Evolutionary conservation across 768 basidiomycete genomes (phyloP).

Genomic region (Lactarius psammicola): DNA sequence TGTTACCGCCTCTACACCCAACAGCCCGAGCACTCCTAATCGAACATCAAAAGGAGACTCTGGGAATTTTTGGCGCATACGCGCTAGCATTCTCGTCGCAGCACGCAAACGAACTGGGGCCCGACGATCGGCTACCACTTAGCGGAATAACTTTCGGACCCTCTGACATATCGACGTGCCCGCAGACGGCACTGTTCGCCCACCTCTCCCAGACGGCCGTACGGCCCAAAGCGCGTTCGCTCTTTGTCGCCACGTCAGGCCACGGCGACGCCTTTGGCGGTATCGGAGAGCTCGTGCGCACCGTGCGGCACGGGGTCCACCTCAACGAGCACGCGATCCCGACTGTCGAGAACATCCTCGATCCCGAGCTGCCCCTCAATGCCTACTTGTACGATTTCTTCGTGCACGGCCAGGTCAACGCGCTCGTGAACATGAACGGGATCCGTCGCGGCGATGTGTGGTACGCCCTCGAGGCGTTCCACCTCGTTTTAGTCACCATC

Average conservation of each 20-base stretch:
- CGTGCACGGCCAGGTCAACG: conserved; percentile 55
- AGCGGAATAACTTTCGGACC: conserved; percentile 37
- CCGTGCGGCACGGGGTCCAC: conserved; percentile 52
- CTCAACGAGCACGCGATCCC: conserved; percentile 63
- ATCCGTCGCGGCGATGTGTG: conserved; percentile 64
- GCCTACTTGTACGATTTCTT: conserved; percentile 65
- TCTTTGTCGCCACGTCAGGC: conserved; percentile 68
- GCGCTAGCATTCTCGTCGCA: conserved; percentile 49
- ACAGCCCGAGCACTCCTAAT: conserved; percentile 43
- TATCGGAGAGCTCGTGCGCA: conserved; percentile 51
- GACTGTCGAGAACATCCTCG: conserved; percentile 42
- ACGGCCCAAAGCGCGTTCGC: conserved; percentile 48
- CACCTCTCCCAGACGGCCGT: conserved; percentile 43
- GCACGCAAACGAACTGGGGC: conserved; percentile 39
- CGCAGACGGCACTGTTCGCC: conserved; percentile 34
- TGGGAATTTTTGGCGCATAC: conserved; percentile 55
- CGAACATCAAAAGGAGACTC: conserved; percentile 49
- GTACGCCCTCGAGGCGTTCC: conserved; percentile 61
- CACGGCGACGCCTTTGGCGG: conserved; percentile 54
- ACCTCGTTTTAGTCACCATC: conserved; percentile 49
- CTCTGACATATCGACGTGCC: conserved; percentile 10
- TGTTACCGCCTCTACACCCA: conserved; percentile 50
- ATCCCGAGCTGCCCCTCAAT: conserved; percentile 29
- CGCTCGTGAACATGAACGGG: conserved; percentile 52
- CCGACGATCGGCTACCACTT: conserved; percentile 50